Evolutionary conservation across 495 filamentous ascomycete species (phyloP), one percentile per base, ranked within the genome.

Genomic region (Penicillium parvum): DNA sequence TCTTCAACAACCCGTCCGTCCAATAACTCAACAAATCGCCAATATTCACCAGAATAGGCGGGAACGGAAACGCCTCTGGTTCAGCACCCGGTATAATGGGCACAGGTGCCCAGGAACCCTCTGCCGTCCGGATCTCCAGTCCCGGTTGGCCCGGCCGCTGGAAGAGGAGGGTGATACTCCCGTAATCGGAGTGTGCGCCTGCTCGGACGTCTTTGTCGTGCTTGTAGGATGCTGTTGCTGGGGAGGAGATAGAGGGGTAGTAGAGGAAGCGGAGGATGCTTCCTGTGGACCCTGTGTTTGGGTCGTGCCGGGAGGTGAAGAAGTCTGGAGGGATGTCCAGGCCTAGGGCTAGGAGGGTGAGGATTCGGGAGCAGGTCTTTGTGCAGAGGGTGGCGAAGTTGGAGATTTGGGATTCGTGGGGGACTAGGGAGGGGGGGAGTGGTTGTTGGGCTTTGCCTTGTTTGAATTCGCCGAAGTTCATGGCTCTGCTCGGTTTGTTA

Each of bases 21-120:
- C 92, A 98, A 55, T 94, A 89, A 15, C 79, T 82, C 4, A 98
- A 77, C 34, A 96, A 55, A 57, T 98, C 92, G 2, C 90, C 92
- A 22, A 96, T 90, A 54, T 97, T 98, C 18, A 96, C 81, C 10
- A 96, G 70, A 28, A 97, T 89, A 0, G 92, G 88, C 18, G 86
- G 84, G 28, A 74, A 71, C 1, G 71, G 63, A 51, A 78, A 79
- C 14, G 55, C 47, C 34, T 41, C 50, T 7, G 42, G 27, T 10
- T 76, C 66, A 6, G 37, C 25, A 12, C 55, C 58, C 0, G 71
- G 72, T 7, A 61, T 55, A n/a, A 74, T 65, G 21, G 68, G 68
- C 5, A 73, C 71, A 28, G 72, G 57, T 0, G 69, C 66, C 74
- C 73, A 75, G 16, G 47, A 56, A 3, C 45, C 55, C 3, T 73